These are phyloP conservation scores for Selaginella moellendorffii DNA, from an alignment of 75 land plant genomes.

Conservation along the genomic window DNA sequence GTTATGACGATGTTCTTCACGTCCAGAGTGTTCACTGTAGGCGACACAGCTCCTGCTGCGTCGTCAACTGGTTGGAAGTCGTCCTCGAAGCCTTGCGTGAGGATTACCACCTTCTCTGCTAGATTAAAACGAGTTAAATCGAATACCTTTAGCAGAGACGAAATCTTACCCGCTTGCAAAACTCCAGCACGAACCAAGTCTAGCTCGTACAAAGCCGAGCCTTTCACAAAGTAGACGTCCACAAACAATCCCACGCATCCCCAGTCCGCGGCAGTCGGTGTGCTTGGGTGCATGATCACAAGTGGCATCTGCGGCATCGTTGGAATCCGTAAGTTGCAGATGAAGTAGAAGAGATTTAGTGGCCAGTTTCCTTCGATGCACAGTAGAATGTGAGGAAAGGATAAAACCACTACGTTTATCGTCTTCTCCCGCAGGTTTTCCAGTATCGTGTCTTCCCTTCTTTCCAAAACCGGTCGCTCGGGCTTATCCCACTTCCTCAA, in stretches of 20 bases:
- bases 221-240: slow-evolving; percentile 29
- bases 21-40: slow-evolving; percentile 19
- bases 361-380: slow-evolving; percentile 41
- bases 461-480: slow-evolving; percentile 24
- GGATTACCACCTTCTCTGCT: slow-evolving; percentile 33
- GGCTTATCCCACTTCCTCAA: slow-evolving; percentile 20
- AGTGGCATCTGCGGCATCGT: slow-evolving; percentile 11
- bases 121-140: too few relatives aligned
- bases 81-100: slow-evolving; percentile 17
- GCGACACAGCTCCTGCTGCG: background rate
- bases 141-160: too few relatives aligned
- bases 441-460: slow-evolving; percentile 14
- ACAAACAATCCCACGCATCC: slow-evolving; percentile 39
- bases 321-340: slow-evolving; percentile 24
- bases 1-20: slow-evolving; percentile 33
- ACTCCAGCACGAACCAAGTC: slow-evolving; percentile 39
- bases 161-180: slow-evolving; percentile 15
- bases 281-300: slow-evolving; percentile 30
- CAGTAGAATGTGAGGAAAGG: slow-evolving; percentile 23
- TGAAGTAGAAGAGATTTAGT: slow-evolving; percentile 27
- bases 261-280: slow-evolving; percentile 24
- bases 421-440: slow-evolving; percentile 22
- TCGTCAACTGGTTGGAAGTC: slow-evolving; percentile 2
- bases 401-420: slow-evolving; percentile 14
- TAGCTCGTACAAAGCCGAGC: slow-evolving; percentile 38